These are phyloP conservation scores for Manihot esculenta DNA, from an alignment of 441 rosid species.

Conservation along the genomic window DNA sequence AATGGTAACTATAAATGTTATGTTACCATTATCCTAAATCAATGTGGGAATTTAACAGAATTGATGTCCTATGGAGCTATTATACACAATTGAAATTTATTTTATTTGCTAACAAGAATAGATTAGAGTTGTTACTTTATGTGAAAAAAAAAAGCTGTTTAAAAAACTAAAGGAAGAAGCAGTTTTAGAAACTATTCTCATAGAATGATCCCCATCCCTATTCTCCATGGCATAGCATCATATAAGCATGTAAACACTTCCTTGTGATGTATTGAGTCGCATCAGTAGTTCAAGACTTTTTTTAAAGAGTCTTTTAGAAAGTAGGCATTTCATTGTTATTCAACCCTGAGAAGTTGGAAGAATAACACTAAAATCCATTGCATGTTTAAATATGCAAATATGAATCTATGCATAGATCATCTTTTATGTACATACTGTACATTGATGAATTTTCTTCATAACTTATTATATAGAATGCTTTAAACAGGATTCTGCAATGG, in stretches of 20 bases:
- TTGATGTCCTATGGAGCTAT: too few relatives aligned
- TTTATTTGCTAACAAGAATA: not conserved
- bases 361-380: not conserved
- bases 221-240: not conserved
- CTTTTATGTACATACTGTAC: not conserved
- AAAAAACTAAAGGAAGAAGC: not conserved
- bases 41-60: too few relatives aligned
- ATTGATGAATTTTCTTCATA: slow-evolving; percentile 1
- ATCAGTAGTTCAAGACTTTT: not conserved
- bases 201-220: not conserved
- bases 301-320: too few relatives aligned
- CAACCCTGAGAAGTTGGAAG: not conserved
- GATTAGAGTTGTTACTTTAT: not conserved
- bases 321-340: not conserved
- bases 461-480: slow-evolving; percentile 5
- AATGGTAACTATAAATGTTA: too few relatives aligned
- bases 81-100: not conserved
- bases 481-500: slow-evolving; percentile 81
- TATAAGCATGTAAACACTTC: not conserved
- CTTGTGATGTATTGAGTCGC: not conserved
- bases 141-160: not conserved
- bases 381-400: not conserved
- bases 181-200: not conserved
- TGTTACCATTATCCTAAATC: too few relatives aligned
- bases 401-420: not conserved